phyloP scores from a whole-genome alignment of 139 green algal genomes.

The Nannochloris sp. region DNA sequence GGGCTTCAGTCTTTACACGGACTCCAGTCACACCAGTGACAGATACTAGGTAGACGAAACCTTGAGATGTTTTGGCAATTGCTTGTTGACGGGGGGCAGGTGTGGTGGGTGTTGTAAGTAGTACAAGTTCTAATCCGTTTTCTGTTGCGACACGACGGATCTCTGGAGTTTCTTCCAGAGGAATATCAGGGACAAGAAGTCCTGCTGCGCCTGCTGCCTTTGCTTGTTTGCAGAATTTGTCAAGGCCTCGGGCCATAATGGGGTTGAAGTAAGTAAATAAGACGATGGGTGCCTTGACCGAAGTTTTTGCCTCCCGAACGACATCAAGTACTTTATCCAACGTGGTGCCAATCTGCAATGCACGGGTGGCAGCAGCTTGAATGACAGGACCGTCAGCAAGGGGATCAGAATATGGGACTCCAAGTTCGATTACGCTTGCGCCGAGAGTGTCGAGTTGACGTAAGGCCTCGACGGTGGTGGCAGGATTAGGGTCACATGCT shows the following conservation, averaged over 20 bases:
- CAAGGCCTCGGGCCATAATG: conserved; percentile 81
- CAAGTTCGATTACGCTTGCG: conserved; percentile 96
- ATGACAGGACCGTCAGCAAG: conserved; percentile 94
- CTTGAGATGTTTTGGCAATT: conserved; percentile 80
- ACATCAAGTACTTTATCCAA: conserved; percentile 74
- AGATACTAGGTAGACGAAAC: conserved; percentile 98
- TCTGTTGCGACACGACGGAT: conserved; percentile 55
- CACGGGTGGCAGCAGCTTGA: conserved; percentile 84
- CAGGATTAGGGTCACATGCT: conserved; percentile 89
- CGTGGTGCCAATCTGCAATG: conserved; percentile 67
- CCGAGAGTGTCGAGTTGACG: conserved; percentile 49
- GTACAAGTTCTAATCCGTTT: conserved; percentile 86
- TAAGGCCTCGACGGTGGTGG: conserved; percentile 77
- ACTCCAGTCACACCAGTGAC: conserved; percentile 84
- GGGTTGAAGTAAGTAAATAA: conserved; percentile 99
- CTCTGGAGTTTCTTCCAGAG: conserved; percentile 86
- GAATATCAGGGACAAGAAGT: conserved; percentile 94
- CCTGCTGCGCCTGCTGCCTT: conserved; percentile 82
- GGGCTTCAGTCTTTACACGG: conserved; percentile 43
- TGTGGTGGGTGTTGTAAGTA: conserved; percentile 91
- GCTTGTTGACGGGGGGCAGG: conserved; percentile 44
- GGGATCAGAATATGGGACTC: conserved; percentile 90
- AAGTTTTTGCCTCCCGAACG: conserved; percentile 39
- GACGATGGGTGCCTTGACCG: conserved; percentile 79
- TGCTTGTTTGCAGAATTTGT: conserved; percentile 78